Conservation (phyloP, 495 filamentous ascomycete genomes). For the Penicillium roqueforti region DNA sequence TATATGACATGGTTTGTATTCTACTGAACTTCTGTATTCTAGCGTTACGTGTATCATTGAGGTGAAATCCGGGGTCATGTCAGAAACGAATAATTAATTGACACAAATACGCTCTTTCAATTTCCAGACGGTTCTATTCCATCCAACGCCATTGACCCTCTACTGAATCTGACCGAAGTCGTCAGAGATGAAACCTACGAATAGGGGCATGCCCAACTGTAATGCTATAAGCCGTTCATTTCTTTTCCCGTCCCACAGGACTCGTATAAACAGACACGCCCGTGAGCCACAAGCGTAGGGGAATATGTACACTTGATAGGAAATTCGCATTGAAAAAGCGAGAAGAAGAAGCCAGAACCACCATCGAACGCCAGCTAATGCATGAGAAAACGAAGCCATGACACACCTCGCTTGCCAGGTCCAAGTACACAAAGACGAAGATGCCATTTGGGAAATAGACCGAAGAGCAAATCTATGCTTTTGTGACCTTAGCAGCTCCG, state of each 20-base stretch:
- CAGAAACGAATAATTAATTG: conserved; percentile 3
- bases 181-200: not conserved
- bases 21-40: conserved; percentile 26
- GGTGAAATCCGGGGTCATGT: not conserved
- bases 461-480: conserved; percentile 33
- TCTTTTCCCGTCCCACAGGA: not conserved
- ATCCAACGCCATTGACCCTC: not conserved
- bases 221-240: conserved; percentile 1
- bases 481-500: conserved; percentile 47
- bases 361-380: conserved; percentile 28
- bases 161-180: not conserved
- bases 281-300: conserved; percentile 8
- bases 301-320: conserved; percentile 23
- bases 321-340: conserved; percentile 14
- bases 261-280: conserved; percentile 5
- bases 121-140: not conserved
- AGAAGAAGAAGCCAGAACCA: conserved; percentile 12
- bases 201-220: not conserved
- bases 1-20: conserved; percentile 13
- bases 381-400: conserved; percentile 13
- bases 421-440: conserved; percentile 2
- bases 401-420: conserved; percentile 2
- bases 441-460: not conserved
- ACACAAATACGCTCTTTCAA: not conserved
- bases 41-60: conserved; percentile 24